Percentiles rank a stretch among this genome's conserved stretches.
These are phyloP conservation scores for Alternaria sp. DNA, from an alignment of 2,329 filamentous ascomycete species.

Conservation along the genomic window DNA sequence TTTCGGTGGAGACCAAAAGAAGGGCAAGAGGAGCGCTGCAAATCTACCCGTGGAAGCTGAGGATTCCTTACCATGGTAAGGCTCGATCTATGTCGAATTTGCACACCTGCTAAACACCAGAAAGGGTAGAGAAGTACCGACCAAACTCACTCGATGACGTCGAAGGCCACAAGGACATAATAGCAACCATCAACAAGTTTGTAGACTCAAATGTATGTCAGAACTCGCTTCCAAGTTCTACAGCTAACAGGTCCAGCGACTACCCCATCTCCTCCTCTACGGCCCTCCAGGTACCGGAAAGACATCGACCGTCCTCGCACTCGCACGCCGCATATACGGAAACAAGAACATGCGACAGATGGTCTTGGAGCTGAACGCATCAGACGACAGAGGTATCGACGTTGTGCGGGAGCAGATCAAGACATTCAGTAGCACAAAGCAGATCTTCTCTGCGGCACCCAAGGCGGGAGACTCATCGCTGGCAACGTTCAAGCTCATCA, in stretches of 20 bases:
- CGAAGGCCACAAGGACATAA: conserved; percentile 94
- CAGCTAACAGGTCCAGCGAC: no score
- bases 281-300: conserved; percentile 97
- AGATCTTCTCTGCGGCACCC: conserved; percentile 80
- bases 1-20: conserved; percentile 79
- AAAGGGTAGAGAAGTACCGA: conserved; percentile 94
- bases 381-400: conserved; percentile 96
- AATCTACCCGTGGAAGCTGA: conserved; percentile 94
- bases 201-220: conserved; percentile 78
- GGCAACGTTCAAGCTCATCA: conserved; percentile 90
- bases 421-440: conserved; percentile 96
- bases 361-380: conserved; percentile 97
- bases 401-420: conserved; percentile 98
- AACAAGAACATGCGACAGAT: conserved; percentile 93
- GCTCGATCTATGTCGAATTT: accelerated
- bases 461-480: conserved; percentile 59
- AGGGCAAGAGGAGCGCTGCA: conserved; percentile 90
- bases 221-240: no score
- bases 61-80: conserved; percentile 89
- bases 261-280: conserved; percentile 95
- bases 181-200: conserved; percentile 97
- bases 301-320: conserved; percentile 92
- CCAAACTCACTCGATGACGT: conserved; percentile 89
- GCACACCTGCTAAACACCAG: conserved; percentile 1
- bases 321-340: conserved; percentile 93